Evolutionary conservation across 2,329 filamentous ascomycete genomes (phyloP).

Genomic region (Setomelanomma holmii): DNA sequence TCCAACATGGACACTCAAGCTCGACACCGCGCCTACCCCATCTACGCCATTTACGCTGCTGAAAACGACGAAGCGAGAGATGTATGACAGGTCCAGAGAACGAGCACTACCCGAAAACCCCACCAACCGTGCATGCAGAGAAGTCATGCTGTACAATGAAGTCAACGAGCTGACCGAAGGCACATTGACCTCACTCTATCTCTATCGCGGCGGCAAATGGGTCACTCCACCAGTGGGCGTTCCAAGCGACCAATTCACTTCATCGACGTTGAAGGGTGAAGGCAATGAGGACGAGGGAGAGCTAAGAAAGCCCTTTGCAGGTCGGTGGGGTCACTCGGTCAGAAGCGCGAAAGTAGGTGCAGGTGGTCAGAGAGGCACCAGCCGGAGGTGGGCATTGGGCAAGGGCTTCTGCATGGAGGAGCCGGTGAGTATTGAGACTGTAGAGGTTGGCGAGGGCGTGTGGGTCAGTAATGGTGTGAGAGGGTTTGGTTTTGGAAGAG

Average conservation of each 20-base stretch:
- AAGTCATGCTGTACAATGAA: slow-evolving; percentile 77
- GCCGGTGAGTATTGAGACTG: slow-evolving; percentile 63
- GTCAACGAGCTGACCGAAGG: slow-evolving; percentile 81
- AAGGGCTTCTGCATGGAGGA: slow-evolving; percentile 71
- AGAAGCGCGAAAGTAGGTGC: slow-evolving; percentile 60
- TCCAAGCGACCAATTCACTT: slow-evolving; percentile 33
- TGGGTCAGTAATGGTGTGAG: slow-evolving; percentile 90
- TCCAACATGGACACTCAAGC: slow-evolving; percentile 56
- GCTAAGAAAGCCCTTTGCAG: slow-evolving; percentile 43
- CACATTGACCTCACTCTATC: slow-evolving; percentile 81
- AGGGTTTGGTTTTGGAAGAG: slow-evolving; percentile 65
- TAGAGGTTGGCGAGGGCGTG: slow-evolving; percentile 76
- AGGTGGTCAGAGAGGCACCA: slow-evolving; percentile 84
- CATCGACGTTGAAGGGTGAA: slow-evolving; percentile 21
- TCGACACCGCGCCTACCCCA: slow-evolving; percentile 61
- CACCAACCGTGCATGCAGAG: slow-evolving; percentile 52
- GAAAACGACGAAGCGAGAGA: slow-evolving; percentile 79
- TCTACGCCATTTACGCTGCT: slow-evolving; percentile 75
- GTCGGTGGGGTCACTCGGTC: slow-evolving; percentile 48
- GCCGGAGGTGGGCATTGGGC: slow-evolving; percentile 81
- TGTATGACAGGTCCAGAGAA: slow-evolving; percentile 74
- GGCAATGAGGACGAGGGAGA: slow-evolving; percentile 42
- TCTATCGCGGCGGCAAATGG: slow-evolving; percentile 77
- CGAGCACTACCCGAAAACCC: slow-evolving; percentile 62
- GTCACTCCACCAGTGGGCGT: slow-evolving; percentile 71